Base-by-base conservation (phyloP, 768 basidiomycete species). In the Amanita polypyramis region DNA sequence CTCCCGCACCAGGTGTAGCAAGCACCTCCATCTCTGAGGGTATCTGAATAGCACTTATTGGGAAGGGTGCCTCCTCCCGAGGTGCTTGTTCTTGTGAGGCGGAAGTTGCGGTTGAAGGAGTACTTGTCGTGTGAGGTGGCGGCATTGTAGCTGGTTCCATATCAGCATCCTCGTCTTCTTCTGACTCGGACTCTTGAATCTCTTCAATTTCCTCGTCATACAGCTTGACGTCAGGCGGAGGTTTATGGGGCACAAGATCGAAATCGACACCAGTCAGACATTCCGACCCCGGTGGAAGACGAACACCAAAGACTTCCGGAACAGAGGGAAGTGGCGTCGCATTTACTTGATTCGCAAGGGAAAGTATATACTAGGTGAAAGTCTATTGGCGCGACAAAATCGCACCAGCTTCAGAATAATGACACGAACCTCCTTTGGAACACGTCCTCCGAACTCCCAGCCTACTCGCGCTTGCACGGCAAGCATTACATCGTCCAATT, bases 401-500 rank as follows among this genome's bases (percentile, higher is more conserved):
- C 20, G 44, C 30, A 52, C 17, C 39, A 29, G 27, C 37, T 9
- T 34, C 5, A 25, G 37, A 49, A 48, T 42, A 36, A 53, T 41
- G 11, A 17, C 20, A 63, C 69, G 23, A 49, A 91, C 89, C 78
- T 92, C 89, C 66, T 91, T 91, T 2, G 89, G 89, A 23, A 92
- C 79, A 33, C 88, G 74, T 5, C 90, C 89, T 19, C 88, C 89
- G 60, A 90, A 85, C 63, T 92, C 90, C 90, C 90, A 92, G 36
- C 89, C 90, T 3, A 92, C 90, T 49, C 89, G 80, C 5, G 88
- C 87, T 62, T 92, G 89, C 4, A 90, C 82, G 2, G 88, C 86
- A 34, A 92, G 70, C 3, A 77, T 74, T 40, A 87, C 69, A 63
- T 92, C 89, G 53, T 92, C 88, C 72, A 82, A 77, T 54, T 90